A percentile compares a stretch with the other conserved stretches of the same genome.
phyloP scores from a whole-genome alignment of 2,329 filamentous ascomycete genomes.

The Talaromyces sp. region DNA sequence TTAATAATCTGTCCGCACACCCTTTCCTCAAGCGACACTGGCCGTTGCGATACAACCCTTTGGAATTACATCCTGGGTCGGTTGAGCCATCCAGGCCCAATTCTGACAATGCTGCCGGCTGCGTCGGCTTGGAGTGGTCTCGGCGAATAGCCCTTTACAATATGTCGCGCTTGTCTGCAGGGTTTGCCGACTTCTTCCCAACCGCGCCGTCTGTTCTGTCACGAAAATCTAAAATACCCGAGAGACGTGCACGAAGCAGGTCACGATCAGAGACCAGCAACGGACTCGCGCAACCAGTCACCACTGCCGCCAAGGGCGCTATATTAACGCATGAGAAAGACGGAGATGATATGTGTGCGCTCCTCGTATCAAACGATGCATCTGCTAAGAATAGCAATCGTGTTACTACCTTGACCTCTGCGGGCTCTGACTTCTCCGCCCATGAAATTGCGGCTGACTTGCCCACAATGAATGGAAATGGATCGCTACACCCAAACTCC shows the following conservation, averaged over 20 bases:
- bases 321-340: background rate
- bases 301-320: slow-evolving; percentile 11
- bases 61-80: background rate
- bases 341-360: background rate
- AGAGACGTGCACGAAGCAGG: slow-evolving; percentile 45
- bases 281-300: slow-evolving; percentile 23
- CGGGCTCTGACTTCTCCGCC: background rate
- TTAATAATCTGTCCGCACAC: background rate
- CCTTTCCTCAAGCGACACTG: background rate
- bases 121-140: slow-evolving; percentile 9
- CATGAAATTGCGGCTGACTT: background rate
- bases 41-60: background rate
- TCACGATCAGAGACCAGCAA: slow-evolving; percentile 54
- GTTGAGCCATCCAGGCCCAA: background rate
- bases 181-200: slow-evolving; percentile 84
- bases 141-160: slow-evolving; percentile 37
- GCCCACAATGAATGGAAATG: slow-evolving; percentile 3
- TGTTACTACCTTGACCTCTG: background rate
- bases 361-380: background rate
- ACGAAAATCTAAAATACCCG: slow-evolving; percentile 48
- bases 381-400: background rate
- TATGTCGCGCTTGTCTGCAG: slow-evolving; percentile 77
- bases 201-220: slow-evolving; percentile 65
- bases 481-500: background rate
- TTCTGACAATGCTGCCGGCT: slow-evolving; percentile 12